These are phyloP conservation scores for Neobulgaria alba DNA, from an alignment of 2,329 filamentous ascomycete species.

Conservation along the genomic window DNA sequence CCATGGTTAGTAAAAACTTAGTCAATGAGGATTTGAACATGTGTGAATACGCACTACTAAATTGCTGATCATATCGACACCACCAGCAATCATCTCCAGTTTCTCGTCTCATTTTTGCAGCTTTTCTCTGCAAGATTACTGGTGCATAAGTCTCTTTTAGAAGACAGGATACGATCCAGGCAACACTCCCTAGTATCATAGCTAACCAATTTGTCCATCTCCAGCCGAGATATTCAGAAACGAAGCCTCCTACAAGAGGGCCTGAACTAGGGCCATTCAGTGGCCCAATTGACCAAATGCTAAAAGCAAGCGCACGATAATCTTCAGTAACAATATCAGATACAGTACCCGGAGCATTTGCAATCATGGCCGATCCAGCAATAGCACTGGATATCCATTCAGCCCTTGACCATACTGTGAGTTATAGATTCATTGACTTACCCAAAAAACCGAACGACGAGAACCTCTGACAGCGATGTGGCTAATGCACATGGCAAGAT, in stretches of 20 bases:
- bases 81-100: slow-evolving; percentile 66
- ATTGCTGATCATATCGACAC: slow-evolving; percentile 68
- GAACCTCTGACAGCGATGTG: slow-evolving; percentile 56
- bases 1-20: background rate
- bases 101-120: slow-evolving; percentile 54
- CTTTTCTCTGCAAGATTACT: slow-evolving; percentile 58
- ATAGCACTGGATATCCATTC: slow-evolving; percentile 41
- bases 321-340: slow-evolving; percentile 77
- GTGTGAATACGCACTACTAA: slow-evolving; percentile 16
- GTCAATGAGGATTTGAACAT: slow-evolving; percentile 1
- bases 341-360: slow-evolving; percentile 74
- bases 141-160: slow-evolving; percentile 73
- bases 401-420: slow-evolving; percentile 1
- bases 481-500: slow-evolving; percentile 66
- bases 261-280: slow-evolving; percentile 65
- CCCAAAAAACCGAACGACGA: slow-evolving; percentile 69
- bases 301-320: slow-evolving; percentile 73
- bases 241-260: slow-evolving; percentile 73
- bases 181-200: slow-evolving; percentile 60
- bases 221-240: slow-evolving; percentile 72
- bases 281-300: slow-evolving; percentile 74
- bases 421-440: slow-evolving; percentile 29
- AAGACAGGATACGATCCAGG: slow-evolving; percentile 48
- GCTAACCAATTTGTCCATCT: slow-evolving; percentile 80
- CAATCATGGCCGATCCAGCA: slow-evolving; percentile 71